Base-by-base conservation (phyloP, 805 yeast species). In the Saccharomycopsis fibuligera region DNA sequence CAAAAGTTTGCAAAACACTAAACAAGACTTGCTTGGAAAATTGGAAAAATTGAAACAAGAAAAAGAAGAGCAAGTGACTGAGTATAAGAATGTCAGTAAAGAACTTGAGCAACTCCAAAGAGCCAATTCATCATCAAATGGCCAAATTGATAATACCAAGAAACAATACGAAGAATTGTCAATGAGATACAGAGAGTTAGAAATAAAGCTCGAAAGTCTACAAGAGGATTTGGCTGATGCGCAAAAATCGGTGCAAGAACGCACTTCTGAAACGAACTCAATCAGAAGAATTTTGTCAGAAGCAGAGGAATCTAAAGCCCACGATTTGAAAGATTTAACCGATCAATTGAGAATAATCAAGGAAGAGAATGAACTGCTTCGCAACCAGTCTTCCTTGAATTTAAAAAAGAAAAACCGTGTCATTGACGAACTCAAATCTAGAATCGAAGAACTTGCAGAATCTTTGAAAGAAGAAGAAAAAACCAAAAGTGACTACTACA, bases 151-250 rank as follows among this genome's bases (percentile, higher is more conserved):
- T 35, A 56, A 69, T 0, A 57, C 78, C 51, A 81, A 75, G 57
- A 81, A 78, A 54, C 88, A 86, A 60, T 76, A 81, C 51, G 91
- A 86, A 45, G 96, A 87, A 58, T 62, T 85, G 44, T 60, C 73
- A 2, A 75, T 84, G 73, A 78, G 85, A 47, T 65, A 81, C 35
- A 75, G 76, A 52, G 98, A 93, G 57, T 68, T 80, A 1, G 73
- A 72, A 38, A 70, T 70, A 46, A 74, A 77, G 54, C 69, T 77
- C 21, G 89, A 85, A 49, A 75, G 79, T 1, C 62, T 90, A 25
- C 89, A 86, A 56, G 96, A 88, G 49, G 96, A 90, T 59, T 66
- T 91, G n/a, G 68, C 75, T 9, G 97, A 90, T 50, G 69, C 86
- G 3, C 75, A 87, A 48, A 74, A 77, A 29, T 70, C 81, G 63